Evolutionary conservation across 176 grass and related monocot genomes (phyloP), one percentile per base, ranked within the genome.

Genomic region (Oryza nivara): DNA sequence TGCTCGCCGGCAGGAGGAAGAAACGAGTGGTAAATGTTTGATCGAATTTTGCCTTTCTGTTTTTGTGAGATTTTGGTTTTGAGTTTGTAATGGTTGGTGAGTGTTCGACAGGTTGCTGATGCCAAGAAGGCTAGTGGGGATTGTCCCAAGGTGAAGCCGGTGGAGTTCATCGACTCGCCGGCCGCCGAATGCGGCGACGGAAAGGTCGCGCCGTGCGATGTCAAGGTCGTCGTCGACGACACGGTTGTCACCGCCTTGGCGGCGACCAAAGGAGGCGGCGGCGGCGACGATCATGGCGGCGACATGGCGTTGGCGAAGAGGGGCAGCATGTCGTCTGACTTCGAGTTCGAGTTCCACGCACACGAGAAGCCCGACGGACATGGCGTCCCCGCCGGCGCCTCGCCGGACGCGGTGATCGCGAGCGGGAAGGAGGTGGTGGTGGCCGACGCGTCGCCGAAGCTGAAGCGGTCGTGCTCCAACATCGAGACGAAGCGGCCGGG

Each of bases 391-490:
- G 5, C 38, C 20, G 2, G 49, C 32, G 38, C 77, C 73, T 69
- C 68, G 8, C 75, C 63, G 1, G 79, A 80, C 13, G 12, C 65
- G 6, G 32, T 58, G 73, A 30, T 43, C 36, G 75, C 72, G 20
- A 78, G 75, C 67, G 61, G 47, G 2, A 75, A 32, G 15, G 83
- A 94, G 56, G 63, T 56, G 15, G 81, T 56, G 30, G 83, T 19
- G 76, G 64, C 23, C 20, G 69, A 87, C 22, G 54, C 66, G 74
- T 89, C 87, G 4, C 70, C 71, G 26, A 89, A 73, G 83, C 88
- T 99, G 74, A 99, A 91, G 49, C 82, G 96, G 22, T 99, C 96
- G 0, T 99, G 96, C 81, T 99, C 96, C 38, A 99, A 99, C 86
- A 99, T 99, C 12, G 96, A 99, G 86, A 94, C 86, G 11, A 96